These are phyloP conservation scores for Ceratocystis cubensis DNA, from an alignment of 2,329 filamentous ascomycete species.

Conservation along the genomic window DNA sequence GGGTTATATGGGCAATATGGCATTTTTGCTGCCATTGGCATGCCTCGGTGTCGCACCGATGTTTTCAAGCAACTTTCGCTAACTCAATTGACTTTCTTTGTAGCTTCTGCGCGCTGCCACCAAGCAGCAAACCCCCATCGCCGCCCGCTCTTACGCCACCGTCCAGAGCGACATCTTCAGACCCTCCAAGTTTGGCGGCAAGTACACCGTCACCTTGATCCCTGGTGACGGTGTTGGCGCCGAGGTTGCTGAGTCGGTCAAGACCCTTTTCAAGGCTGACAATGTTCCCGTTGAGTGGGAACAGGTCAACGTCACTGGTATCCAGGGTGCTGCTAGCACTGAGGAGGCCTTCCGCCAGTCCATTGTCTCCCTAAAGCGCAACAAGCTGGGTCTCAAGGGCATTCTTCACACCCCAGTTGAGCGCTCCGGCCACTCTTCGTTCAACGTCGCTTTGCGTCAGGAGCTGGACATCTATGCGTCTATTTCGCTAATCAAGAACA, in stretches of 20 bases:
- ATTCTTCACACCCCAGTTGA: constrained; percentile 96
- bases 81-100: not conserved
- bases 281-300: constrained; percentile 99
- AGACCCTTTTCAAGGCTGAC: constrained; percentile 99
- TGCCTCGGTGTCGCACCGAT: constrained; percentile 25
- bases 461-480: constrained; percentile 99
- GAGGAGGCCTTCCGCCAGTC: constrained; percentile 94
- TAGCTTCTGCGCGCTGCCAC: constrained; percentile 43
- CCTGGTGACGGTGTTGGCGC: constrained; percentile 97
- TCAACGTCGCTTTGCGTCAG: constrained; percentile 98
- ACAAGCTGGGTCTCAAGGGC: constrained; percentile 98
- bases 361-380: constrained; percentile 87
- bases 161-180: constrained; percentile 95
- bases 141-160: constrained; percentile 56
- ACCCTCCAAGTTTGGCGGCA: constrained; percentile 96
- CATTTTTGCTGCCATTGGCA: not conserved
- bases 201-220: constrained; percentile 97
- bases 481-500: constrained; percentile 98
- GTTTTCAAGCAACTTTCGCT: not conserved
- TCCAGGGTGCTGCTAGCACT: constrained; percentile 65
- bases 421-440: constrained; percentile 93
- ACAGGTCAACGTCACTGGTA: constrained; percentile 87
- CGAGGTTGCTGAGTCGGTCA: constrained; percentile 95
- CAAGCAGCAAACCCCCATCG: constrained; percentile 31
- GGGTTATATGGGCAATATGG: too few relatives aligned